Conservation (phyloP, 2,329 filamentous ascomycete species). For the Cladophialophora carrionii region DNA sequence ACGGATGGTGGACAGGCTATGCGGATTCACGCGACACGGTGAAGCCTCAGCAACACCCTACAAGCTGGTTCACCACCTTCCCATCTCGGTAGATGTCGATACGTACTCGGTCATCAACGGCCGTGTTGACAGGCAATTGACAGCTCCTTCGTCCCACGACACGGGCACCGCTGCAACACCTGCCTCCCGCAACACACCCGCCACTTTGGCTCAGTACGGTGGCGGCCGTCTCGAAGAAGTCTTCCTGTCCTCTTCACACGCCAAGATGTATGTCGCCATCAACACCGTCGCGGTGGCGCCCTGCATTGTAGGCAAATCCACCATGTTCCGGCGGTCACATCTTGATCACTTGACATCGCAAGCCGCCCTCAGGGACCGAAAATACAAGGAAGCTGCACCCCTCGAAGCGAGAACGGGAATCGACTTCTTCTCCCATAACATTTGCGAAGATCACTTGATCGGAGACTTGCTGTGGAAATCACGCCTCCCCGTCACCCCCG, state of each 20-base stretch:
- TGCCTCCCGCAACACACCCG: neutral
- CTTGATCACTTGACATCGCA: slow-evolving; percentile 69
- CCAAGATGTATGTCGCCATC: slow-evolving; percentile 97
- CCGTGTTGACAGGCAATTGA: neutral
- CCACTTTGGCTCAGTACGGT: slow-evolving; percentile 10
- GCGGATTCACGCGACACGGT: slow-evolving; percentile 61
- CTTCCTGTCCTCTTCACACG: slow-evolving; percentile 90
- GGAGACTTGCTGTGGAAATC: slow-evolving; percentile 86
- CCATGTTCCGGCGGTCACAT: slow-evolving; percentile 95
- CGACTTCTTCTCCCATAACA: slow-evolving; percentile 92
- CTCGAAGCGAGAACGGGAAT: slow-evolving; percentile 59
- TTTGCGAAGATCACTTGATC: slow-evolving; percentile 96
- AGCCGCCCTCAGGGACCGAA: neutral
- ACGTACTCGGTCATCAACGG: slow-evolving; percentile 33
- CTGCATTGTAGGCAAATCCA: slow-evolving; percentile 94
- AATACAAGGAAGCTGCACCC: slow-evolving; percentile 46
- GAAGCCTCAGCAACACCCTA: slow-evolving; percentile 58
- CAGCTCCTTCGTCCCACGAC: slow-evolving; percentile 23
- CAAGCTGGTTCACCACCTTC: slow-evolving; percentile 95
- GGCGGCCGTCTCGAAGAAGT: slow-evolving; percentile 90
- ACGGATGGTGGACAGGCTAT: slow-evolving; percentile 85
- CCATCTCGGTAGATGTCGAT: slow-evolving; percentile 77
- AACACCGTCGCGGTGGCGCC: slow-evolving; percentile 89
- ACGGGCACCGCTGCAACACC: slow-evolving; percentile 12
- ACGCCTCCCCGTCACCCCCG: slow-evolving; percentile 54